phyloP scores from a whole-genome alignment of 306 rosid genomes.

The Trifolium dubium region DNA sequence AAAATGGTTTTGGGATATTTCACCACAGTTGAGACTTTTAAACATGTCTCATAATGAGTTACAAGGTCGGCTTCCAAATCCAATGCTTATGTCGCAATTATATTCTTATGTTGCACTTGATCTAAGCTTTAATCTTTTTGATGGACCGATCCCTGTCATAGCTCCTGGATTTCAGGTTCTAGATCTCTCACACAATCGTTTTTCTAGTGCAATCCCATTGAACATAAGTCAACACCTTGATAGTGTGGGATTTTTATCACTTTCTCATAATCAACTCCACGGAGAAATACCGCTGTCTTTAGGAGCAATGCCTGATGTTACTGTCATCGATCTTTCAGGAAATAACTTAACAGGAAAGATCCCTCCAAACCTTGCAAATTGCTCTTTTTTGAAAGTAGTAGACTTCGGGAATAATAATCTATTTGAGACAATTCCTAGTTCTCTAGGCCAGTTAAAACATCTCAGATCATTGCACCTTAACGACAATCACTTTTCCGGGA shows the following conservation, averaged over 20 bases:
- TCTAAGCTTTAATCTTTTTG: conserved; percentile 14
- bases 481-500: neutral
- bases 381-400: neutral
- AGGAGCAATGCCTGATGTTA: neutral
- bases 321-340: neutral
- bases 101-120: neutral
- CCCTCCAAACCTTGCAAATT: neutral
- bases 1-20: neutral
- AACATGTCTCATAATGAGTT: conserved; percentile 11
- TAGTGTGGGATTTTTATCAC: neutral
- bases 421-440: neutral
- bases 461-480: conserved; percentile 8
- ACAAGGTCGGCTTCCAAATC: neutral
- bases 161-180: neutral
- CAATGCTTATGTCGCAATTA: neutral
- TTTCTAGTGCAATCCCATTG: conserved; percentile 47
- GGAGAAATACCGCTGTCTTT: conserved; percentile 6
- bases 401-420: neutral
- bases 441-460: neutral
- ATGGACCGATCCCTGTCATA: neutral
- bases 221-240: conserved; percentile 7
- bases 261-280: neutral
- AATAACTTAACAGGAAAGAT: neutral
- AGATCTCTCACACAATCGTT: conserved; percentile 53
- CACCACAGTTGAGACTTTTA: neutral